Evolutionary conservation across 208 protist species (phyloP), one percentile per base, ranked within the genome.

Genomic region (Plasmodiophora brassicae): DNA sequence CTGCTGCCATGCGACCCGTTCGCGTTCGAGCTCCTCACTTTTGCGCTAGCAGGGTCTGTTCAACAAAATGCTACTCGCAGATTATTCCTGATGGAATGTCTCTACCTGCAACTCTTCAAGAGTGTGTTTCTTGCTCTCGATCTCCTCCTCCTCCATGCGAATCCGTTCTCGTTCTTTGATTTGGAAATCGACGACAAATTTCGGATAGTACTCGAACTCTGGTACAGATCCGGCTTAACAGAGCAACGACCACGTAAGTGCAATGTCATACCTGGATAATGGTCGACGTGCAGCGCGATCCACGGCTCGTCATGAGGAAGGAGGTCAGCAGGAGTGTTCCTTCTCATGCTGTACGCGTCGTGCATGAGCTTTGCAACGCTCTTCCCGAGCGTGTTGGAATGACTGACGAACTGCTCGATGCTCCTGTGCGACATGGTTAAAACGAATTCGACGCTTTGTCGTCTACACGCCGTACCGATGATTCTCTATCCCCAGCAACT

Each of bases 151-250:
- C 5, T 78, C 65, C n/a, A 44, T 5, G 32, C 41, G 65, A 38
- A 78, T 78, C n/a, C 65, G 5, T 78, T 78, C 14, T 38, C 65
- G 5, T 78, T 78, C 65, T 78, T 78, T 5, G 5, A 78, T n/a
- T 32, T 78, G 65, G n/a, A 38, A 78, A 32, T 78, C n/a, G 32
- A 36, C 65, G 32, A 78, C n/a, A 32, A 32, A 78, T 78, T 32
- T 78, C 14, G 65, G 65, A 32, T 78, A 78, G 65, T 78, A 44
- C n/a, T 5, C 5, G 65, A 78, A 78, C n/a, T 78, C 65, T 78
- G 65, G 14, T n/a, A 78, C 41, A 38, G 5, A 5, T 78, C 5
- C 32, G 20, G 5, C 10, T 78, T 36, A 32, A 36, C n/a, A 38
- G 65, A 5, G 65, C 10, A 14, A 5, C 5, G 5, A 78, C 32